These are phyloP conservation scores for Didymella arachidicola DNA, from an alignment of 2,329 filamentous ascomycete genomes.

Conservation along the genomic window DNA sequence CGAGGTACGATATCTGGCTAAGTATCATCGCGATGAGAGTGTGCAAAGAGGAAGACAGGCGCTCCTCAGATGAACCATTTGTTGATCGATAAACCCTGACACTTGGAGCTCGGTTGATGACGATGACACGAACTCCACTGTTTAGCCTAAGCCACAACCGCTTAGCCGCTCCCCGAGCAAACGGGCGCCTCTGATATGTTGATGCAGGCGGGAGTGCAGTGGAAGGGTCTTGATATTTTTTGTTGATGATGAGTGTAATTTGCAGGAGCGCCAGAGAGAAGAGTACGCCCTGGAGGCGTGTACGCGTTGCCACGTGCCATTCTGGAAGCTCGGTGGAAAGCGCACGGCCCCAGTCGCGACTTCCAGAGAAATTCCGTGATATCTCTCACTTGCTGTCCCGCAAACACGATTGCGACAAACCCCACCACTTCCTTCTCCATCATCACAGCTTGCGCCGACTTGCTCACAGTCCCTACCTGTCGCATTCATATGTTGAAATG, in stretches of 20 bases:
- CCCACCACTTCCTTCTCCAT: conserved; percentile 26
- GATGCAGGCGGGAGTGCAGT: not conserved
- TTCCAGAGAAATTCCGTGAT: conserved; percentile 19
- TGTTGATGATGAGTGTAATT: not conserved
- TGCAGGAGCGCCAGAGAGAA: not conserved
- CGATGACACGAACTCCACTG: conserved; percentile 19
- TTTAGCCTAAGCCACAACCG: conserved; percentile 28
- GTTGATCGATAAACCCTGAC: conserved; percentile 7
- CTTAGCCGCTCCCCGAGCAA: conserved; percentile 20
- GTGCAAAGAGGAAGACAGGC: not conserved
- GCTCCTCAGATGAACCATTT: not conserved
- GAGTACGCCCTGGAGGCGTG: not conserved
- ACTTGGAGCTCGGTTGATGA: conserved; percentile 22
- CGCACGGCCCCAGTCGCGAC: conserved; percentile 18
- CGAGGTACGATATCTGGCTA: conserved; percentile 75
- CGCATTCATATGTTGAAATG: conserved; percentile 28
- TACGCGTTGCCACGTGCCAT: conserved; percentile 16
- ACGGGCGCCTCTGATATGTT: not conserved
- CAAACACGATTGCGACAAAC: conserved; percentile 19
- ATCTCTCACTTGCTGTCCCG: conserved; percentile 16
- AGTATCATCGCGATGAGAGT: conserved; percentile 67
- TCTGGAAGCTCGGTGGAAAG: not conserved
- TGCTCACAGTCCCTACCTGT: conserved; percentile 13
- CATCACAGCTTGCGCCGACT: conserved; percentile 16
- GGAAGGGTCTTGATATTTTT: too few species aligned